These are phyloP conservation scores for Alternaria gansuensis DNA, from an alignment of 2,329 filamentous ascomycete species.

Conservation along the genomic window DNA sequence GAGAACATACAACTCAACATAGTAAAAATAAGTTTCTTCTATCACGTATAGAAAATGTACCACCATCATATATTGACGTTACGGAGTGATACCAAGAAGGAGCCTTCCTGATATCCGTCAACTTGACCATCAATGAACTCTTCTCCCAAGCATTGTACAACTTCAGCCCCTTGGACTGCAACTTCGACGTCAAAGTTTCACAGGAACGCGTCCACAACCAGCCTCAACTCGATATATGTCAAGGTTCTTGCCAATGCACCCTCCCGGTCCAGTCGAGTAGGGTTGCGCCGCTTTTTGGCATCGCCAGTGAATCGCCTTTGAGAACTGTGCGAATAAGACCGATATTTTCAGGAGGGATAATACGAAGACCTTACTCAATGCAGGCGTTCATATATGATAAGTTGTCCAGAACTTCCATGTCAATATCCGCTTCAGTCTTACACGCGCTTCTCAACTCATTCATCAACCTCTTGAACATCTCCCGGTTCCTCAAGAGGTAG, in stretches of 20 bases:
- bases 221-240: conserved; percentile 50
- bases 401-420: conserved; percentile 39
- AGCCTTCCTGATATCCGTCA: conserved; percentile 42
- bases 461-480: conserved; percentile 34
- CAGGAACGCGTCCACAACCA: conserved; percentile 44
- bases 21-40: not conserved
- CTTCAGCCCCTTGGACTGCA: conserved; percentile 41
- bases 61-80: not conserved
- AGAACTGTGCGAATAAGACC: conserved; percentile 52
- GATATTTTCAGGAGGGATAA: conserved; percentile 58
- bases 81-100: conserved; percentile 10
- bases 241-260: conserved; percentile 46
- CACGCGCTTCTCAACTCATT: conserved; percentile 41
- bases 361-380: conserved; percentile 58
- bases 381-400: conserved; percentile 57
- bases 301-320: conserved; percentile 46
- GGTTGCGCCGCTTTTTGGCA: conserved; percentile 44
- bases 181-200: conserved; percentile 51
- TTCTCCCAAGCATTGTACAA: conserved; percentile 50
- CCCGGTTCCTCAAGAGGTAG: conserved; percentile 42
- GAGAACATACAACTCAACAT: not conserved
- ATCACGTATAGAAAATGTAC: not conserved
- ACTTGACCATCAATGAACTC: conserved; percentile 43
- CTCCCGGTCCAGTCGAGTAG: conserved; percentile 44
- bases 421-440: conserved; percentile 44